Evolutionary conservation across 106 monocot genomes (phyloP), one percentile per base, ranked within the genome.

Genomic region (Apostasia shenzhenica): DNA sequence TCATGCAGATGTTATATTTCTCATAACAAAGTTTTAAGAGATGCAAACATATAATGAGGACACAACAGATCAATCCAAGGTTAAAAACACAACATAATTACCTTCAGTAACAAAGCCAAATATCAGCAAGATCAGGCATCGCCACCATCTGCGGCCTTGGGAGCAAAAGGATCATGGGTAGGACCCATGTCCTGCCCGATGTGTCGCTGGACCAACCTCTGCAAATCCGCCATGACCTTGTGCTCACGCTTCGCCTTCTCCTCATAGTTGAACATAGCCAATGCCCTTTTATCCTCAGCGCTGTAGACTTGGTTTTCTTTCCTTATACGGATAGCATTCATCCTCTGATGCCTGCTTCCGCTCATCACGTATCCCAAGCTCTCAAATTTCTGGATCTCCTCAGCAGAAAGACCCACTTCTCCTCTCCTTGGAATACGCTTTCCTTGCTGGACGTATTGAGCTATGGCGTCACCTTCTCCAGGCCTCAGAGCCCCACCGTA

Each of bases 271-370:
- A 97, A 97, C 95, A 97, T 97, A 3, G 95, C 95, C 45, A 97
- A 74, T 4, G 95, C 95, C 50, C 95, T 59, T 70, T 97, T 97
- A 55, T 97, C 95, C 82, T 97, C 95, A 12, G 95, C 95, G 69
- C 95, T 97, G 57, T 97, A 97, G 66, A 97, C 95, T 60, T 97
- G 95, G 76, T 97, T 97, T 73, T 97, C 95, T 62, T 97, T 97
- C 78, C 95, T 84, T 14, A 97, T 97, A 92, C 95, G 92, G 41
- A 97, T 97, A 41, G 95, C 95, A 86, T 97, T 97, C 95, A 97
- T 97, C 76, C 95, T 84, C 77, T 97, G 95, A 59, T 97, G 95
- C 75, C 95, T 88, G 70, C 95, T 97, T 8, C 95, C 95, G 69
- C 92, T 92, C 95, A 97, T 97, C 69, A 97, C 95, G 81, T 97